These are phyloP conservation scores for sweet orange (Citrus sinensis) DNA, from an alignment of 345 rosid species.

Conservation along the genomic window DVS_A1.0 CM039163.1:7198001-7198500, in stretches of 20 bases:
- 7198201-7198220: not conserved
- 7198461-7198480: too few species aligned
- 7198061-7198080: not conserved
- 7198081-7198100: not conserved
- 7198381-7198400: not conserved
- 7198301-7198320: not conserved
- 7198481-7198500: too few species aligned
- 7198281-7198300: not conserved
- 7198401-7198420: not conserved
- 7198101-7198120: not conserved
- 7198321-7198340: too few species aligned
- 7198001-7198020: not conserved
- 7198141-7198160: not conserved
- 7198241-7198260: not conserved
- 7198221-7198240: not conserved
- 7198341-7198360: not conserved
- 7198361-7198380: not conserved
- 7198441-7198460: too few species aligned
- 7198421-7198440: not conserved
- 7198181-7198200: not conserved
- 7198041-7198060: not conserved
- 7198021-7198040: not conserved
- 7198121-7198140: not conserved
- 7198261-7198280: not conserved
- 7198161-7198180: not conserved